Evolutionary conservation across 768 basidiomycete species (phyloP).

Genomic region (Russula sp.): DNA sequence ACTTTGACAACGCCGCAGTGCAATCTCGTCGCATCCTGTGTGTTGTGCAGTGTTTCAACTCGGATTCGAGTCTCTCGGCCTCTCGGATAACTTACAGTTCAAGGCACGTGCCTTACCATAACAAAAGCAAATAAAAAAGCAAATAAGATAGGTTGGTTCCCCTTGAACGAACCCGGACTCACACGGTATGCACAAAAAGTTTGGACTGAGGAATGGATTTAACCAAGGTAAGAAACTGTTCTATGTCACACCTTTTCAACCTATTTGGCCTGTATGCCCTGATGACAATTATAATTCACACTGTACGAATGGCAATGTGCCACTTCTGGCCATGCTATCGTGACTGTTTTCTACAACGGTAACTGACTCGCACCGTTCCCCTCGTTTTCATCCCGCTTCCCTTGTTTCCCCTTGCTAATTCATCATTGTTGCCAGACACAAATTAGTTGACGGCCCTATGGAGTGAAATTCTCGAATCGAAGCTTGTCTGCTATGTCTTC

Average conservation of each 20-base stretch:
- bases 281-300: conserved; percentile 69
- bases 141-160: too few relatives aligned
- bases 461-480: not conserved
- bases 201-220: too few relatives aligned
- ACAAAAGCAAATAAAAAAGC: too few relatives aligned
- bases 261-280: conserved; percentile 23
- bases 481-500: not conserved
- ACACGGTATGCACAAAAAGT: too few relatives aligned
- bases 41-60: too few relatives aligned
- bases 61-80: too few relatives aligned
- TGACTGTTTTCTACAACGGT: conserved; percentile 78
- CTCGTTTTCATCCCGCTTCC: not conserved
- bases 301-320: conserved; percentile 52
- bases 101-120: too few relatives aligned
- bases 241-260: not conserved
- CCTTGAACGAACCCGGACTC: too few relatives aligned
- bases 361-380: conserved; percentile 44
- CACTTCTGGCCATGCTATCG: conserved; percentile 35
- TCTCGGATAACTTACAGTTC: too few relatives aligned
- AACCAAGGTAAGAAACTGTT: conserved; percentile 3
- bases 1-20: too few relatives aligned
- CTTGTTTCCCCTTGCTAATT: not conserved
- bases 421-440: not conserved
- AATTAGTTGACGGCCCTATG: not conserved
- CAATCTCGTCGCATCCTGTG: too few relatives aligned